Evolutionary conservation across 2,329 filamentous ascomycete genomes (phyloP), one percentile per base, ranked within the genome.

Genomic region (Thermothelomyces thermophilus): DNA sequence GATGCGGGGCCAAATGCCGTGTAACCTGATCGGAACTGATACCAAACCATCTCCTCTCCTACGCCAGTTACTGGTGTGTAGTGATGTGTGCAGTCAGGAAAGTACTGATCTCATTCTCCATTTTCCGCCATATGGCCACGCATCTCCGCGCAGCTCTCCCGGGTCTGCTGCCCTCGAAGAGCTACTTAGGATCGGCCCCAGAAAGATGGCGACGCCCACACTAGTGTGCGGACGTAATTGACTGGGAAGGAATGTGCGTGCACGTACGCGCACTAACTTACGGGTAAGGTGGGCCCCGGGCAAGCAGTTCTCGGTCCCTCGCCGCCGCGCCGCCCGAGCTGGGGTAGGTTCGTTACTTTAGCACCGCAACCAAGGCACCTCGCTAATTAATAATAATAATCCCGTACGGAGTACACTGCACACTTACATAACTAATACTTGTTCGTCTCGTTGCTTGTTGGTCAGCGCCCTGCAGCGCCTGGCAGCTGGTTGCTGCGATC

Each of bases 321-420:
- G 37, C 43, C 13, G 24, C 34, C 10, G 24, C 43, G n/a, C 24
- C 36, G 17, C 30, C 36, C 34, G 31, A 31, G 37, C 37, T 46
- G 37, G 16, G 20, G n/a, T 16, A 17, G 17, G 45, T 30, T 28
- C 39, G 30, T 41, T n/a, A n/a, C n/a, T 35, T 36, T 46, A 46
- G 48, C 48, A 42, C 31, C 37, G 31, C 37, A 46, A 40, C 43
- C n/a, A n/a, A n/a, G 33, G 14, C 31, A 46, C 20, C 33, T 46
- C 49, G 49, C 45, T 45, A 48, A 44, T 44, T 48, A 52, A 44
- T 48, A 44, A 52, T 48, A 34, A 35, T 30, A 44, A 44, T 44
- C 43, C n/a, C 40, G n/a, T 46, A 39, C 33, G 13, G n/a, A 20
- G 6, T 37, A 28, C 43, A 47, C n/a, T 44, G 37, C 49, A 34